Evolutionary conservation across 495 filamentous ascomycete genomes (phyloP), one percentile per base, ranked within the genome.

Genomic region (Hypoxylon intermedium): DNA sequence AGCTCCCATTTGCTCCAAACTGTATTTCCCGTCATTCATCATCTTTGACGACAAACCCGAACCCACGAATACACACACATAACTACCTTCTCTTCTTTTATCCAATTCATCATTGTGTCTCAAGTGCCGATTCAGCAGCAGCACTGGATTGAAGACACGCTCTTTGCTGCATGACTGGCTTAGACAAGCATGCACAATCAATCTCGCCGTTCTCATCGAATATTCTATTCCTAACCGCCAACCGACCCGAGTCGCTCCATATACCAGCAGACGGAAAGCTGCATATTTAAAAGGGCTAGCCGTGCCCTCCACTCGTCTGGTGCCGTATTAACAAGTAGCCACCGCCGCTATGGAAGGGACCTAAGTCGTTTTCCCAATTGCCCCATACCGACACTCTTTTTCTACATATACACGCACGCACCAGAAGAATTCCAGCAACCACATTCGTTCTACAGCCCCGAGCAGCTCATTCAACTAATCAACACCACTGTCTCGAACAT

Each of bases 401-500:
- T 24, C 21, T 18, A 12, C 34, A 23, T 7, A 20, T 50, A 20
- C 24, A 26, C 24, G 4, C 24, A 26, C 7, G 7, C 24, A 7
- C 15, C 44, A 9, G 56, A 40, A 31, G 34, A 36, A 30, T 42
- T 40, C 23, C 36, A 56, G 40, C 59, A 20, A 41, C 45, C 12
- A 56, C 56, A 34, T 36, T 60, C 51, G 20, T 42, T 59, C 45
- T 24, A 36, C 26, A 21, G 24, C 42, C 44, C 31, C 36, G 11
- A 15, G 11, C 51, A 18, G n/a, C 49, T 65, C 51, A 20, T 48
- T 60, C 23, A 20, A 47, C 23, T 33, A 20, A 48, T 60, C 44
- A 43, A 41, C 51, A 12, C 21, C 41, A 41, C 43, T 60, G 46
- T 53, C 62, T 60, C 56, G 42, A 56, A 55, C 44, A 11, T 55